Evolutionary conservation across 2,329 filamentous ascomycete genomes (phyloP), one percentile per base, ranked within the genome.

Genomic region (Fusarium stilboides): DNA sequence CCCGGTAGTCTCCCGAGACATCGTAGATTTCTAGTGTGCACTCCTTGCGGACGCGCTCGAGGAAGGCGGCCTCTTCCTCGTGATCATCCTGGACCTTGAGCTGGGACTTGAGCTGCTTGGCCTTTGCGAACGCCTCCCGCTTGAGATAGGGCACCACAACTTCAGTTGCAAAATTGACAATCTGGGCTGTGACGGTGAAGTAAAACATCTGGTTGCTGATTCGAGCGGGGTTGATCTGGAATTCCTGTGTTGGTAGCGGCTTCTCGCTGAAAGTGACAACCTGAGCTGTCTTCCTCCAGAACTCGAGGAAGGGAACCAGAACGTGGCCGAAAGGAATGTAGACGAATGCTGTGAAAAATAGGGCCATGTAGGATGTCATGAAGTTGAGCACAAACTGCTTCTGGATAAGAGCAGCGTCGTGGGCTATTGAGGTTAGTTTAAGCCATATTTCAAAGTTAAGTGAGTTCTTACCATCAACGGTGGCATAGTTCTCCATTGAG

Each of bases 341-440:
- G 67, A 98, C 89, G 73, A 98, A 98, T 1, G 94, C 93, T 0
- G 94, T 98, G 19, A 98, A 87, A 76, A 97, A 91, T n/a, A 97
- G 91, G 1, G 94, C 92, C 53, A 97, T 89, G 78, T 98, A 98
- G 0, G 94, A 97, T 8, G 94, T 97, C 80, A 98, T 95, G 80
- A 98, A 97, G 83, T 98, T 97, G 75, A 98, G 88, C 15, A 98
- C 90, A 75, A 99, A 98, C 34, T 97, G 92, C 83, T 99, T 99
- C 61, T 93, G 90, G 1, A 96, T 93, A 76, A 97, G 88, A 3
- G 94, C 92, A 20, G 92, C 89, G 63, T 97, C 89, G 74, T 97
- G 92, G 15, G 90, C 91, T 89, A 68, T 12, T 13, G 7, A 28
- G 22, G 53, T 76, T 33, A 75, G 70, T 26, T 12, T 43, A n/a